Evolutionary conservation across 192 early-diverging fungal genomes (phyloP), one percentile per base, ranked within the genome.

Genomic region (Backusella luteola): DNA sequence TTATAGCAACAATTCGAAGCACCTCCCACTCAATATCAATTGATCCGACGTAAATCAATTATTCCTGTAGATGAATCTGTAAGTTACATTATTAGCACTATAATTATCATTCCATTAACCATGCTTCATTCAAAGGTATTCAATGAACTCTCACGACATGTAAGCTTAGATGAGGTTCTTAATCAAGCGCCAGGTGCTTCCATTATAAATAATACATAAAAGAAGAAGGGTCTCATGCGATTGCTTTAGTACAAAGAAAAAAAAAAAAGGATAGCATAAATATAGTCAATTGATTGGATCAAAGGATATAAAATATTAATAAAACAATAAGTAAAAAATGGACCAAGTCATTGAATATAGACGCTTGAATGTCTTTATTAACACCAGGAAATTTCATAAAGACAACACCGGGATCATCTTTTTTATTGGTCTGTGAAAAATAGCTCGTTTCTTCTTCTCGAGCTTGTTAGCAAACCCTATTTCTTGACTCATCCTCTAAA

Each of bases 41-140:
- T 85, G 59, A 89, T 90, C 73, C 82, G 89, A 49, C 77, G 89
- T 71, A 90, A 90, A 80, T 89, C 87, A 3, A 89, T 89, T 73
- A 88, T 90, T 76, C 89, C 89, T 23, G 86, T 90, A 73, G 89
- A 90, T 69, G 89, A 90, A 79, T 84, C 84, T 34, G 89, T 80
- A 80, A 73, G 77, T 56, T 0, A 4, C 32, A 9, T 29, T 15
- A 56, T 17, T 38, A 8, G 12, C 3, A 29, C 0, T 26, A 4
- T 63, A 12, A 32, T 21, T 19, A 42, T 66, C 11, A 3, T 34
- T 34, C 59, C 12, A n/a, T 36, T 68, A 9, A 68, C 87, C 76
- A 80, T n/a, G 79, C 84, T 59, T 76, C 82, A n/a, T 85, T 79
- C 86, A 72, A 85, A 84, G 66, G 89, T 90, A 11, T 78, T 89